Base-by-base conservation (phyloP, 345 rosid genomes). In the Aethionema arabicum region DNA sequence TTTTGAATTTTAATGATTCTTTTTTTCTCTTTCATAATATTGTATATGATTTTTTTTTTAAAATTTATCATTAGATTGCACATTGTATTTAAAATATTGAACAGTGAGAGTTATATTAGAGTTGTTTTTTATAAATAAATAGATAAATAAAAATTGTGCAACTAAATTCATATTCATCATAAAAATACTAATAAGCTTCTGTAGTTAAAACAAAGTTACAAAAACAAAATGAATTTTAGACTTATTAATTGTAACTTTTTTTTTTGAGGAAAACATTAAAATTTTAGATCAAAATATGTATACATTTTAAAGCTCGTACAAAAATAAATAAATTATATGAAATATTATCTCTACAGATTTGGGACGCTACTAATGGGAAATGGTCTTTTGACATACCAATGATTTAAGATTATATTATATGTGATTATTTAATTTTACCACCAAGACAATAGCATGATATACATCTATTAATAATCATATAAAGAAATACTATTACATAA, bases 351-450 rank as follows among this genome's bases (percentile, higher is more conserved):
- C 5, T 3, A 38, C 60, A 39, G 47, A 39, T 39, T 13, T 56
- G 9, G 31, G 57, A 53, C 44, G 58, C 58, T 36, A 15, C 43
- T 13, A 15, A 21, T 21, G 27, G 27, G 27, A 21, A 21, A 21
- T 21, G 27, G 27, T 21, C 27, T 21, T 21, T 21, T 21, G 27
- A 21, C 27, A 2, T 21, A 21, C 27, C 27, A 21, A 21, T 2
- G 30, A 36, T 53, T 36, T 36, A 10, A 54, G 32, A 54, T 36
- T 54, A 54, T 54, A 16, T 4, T 36, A 54, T 15, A 37, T n/a
- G 21, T 54, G 53, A 54, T 65, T 8, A 21, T 21, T 13, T 32
- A 45, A 35, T 30, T 55, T 32, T 40, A 66, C 48, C 63, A 46
- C 33, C 41, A 21, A 46, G 49, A 46, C 41, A 15, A 14, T 47